Evolutionary conservation across 176 grass and related monocot genomes (phyloP), one percentile per base, ranked within the genome.

Genomic region (Areca catechu): DNA sequence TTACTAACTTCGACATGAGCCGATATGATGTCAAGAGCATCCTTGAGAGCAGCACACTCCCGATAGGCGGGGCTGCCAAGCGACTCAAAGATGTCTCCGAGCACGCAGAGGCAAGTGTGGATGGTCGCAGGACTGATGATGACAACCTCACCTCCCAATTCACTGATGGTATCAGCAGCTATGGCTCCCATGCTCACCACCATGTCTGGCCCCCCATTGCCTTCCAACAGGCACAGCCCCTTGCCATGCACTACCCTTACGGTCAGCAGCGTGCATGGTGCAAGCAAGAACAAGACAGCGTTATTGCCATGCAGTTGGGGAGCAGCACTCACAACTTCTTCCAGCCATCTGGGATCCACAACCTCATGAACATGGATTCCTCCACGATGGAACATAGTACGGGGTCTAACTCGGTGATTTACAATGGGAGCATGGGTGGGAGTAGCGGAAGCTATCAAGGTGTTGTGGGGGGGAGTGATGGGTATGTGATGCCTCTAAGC

Each of bases 1-100:
- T 92, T 5, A 92, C 88, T 10, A 92, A 92, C 79, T 92, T 92
- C 58, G 88, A 91, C 61, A 86, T 93, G 88, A 86, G 62, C 66
- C 76, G 79, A 3, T 93, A 93, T 20, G 80, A 93, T 4, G 80
- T 93, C n/a, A 75, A 83, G 34, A 86, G 83, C 63, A 93, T 93
- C 34, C 74, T 83, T 5, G 79, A 92, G 34, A 93, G 88, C 53
- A 75, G 74, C 19, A 61, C 65, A 0, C 88, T 86, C 2, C 76
- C 83, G 0, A 76, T 86, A 20, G 60, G 76, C 29, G 67, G 72
- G 16, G 71, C 79, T 17, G 62, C 76, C 17, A 83, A 80, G 60
- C 68, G 78, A 14, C 16, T 74, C 3, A 83, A 86, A 60, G 83
- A 86, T 54, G 61, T 71, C 16, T 60, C 88, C 4, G 65, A 83